These are phyloP conservation scores for Paramecium biaurelia DNA, from an alignment of 73 alveolate genomes.

Conservation along the genomic window DNA sequence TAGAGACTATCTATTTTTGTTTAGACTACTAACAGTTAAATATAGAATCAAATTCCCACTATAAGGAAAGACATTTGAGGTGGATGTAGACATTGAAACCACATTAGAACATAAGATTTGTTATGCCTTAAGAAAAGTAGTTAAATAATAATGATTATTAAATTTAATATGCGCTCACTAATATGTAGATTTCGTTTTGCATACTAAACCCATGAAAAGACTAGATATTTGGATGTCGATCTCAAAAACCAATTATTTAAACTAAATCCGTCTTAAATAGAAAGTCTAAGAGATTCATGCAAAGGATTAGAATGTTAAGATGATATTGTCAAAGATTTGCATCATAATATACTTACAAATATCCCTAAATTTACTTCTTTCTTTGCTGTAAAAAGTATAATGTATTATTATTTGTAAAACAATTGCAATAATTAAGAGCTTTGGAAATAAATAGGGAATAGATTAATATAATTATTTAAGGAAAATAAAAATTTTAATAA, in stretches of 20 bases:
- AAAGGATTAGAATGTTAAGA: not conserved
- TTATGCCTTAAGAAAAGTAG: slow-evolving; percentile 56
- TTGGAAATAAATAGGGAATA: not conserved
- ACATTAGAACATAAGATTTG: slow-evolving; percentile 58
- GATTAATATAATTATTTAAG: not conserved
- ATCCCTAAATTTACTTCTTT: not conserved
- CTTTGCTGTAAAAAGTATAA: not conserved
- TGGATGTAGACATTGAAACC: slow-evolving; percentile 59
- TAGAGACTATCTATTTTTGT: slow-evolving; percentile 50
- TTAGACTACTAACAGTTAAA: slow-evolving; percentile 55
- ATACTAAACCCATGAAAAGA: not conserved
- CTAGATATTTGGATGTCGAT: not conserved
- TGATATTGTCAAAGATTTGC: not conserved
- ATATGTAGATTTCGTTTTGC: not conserved
- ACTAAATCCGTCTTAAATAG: not conserved
- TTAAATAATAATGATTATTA: slow-evolving; percentile 17
- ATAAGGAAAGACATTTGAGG: slow-evolving; percentile 59
- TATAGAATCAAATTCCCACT: slow-evolving; percentile 59
- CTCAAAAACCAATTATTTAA: not conserved
- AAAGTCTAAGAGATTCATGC: not conserved
- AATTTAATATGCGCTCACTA: not conserved
- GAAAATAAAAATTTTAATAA: not conserved
- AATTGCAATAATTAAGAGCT: not conserved
- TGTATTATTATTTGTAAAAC: not conserved
- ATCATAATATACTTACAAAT: not conserved